A percentile compares a stretch with the other conserved stretches of the same genome.
phyloP scores from a whole-genome alignment of 1,284 basidiomycete species.

The Pyrrhoderma lamaoense region DNA sequence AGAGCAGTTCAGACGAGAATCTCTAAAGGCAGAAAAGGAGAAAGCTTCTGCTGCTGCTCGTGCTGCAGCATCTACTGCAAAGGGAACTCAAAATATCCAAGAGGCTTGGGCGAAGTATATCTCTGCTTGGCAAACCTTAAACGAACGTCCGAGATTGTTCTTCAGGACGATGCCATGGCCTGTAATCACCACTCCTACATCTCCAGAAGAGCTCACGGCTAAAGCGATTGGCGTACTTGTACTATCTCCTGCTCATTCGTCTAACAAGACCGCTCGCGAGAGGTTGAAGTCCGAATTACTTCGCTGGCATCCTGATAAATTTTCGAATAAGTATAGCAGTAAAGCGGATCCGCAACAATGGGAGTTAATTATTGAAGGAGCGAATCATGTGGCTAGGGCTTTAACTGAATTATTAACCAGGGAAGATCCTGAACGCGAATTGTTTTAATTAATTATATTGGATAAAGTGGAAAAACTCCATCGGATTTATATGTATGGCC shows the following conservation, averaged over 20 bases:
- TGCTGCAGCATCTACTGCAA: slow-evolving; percentile 32
- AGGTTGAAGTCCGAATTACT: slow-evolving; percentile 39
- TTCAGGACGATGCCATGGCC: slow-evolving; percentile 57
- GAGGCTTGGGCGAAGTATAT: slow-evolving; percentile 50
- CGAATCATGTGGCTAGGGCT: too few species aligned
- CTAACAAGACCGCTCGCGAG: slow-evolving; percentile 30
- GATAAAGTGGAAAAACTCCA: too few species aligned
- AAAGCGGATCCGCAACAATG: slow-evolving; percentile 29
- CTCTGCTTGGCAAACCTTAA: slow-evolving; percentile 46
- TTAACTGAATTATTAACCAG: too few species aligned
- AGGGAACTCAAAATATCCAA: slow-evolving; percentile 45
- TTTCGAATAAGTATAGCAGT: slow-evolving; percentile 35
- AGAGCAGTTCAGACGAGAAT: slow-evolving; percentile 51
- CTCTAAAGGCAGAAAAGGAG: slow-evolving; percentile 38
- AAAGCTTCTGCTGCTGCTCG: slow-evolving; percentile 33
- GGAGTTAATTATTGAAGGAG: too few species aligned
- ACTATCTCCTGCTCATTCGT: slow-evolving; percentile 33
- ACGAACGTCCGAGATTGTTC: slow-evolving; percentile 17
- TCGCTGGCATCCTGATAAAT: slow-evolving; percentile 36
- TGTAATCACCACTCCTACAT: slow-evolving; percentile 44
- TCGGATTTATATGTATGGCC: too few species aligned
- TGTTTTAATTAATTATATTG: too few species aligned
- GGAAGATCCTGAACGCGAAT: too few species aligned
- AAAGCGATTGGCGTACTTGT: slow-evolving; percentile 52
- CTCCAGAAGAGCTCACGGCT: slow-evolving; percentile 52